Evolutionary conservation across 2,329 filamentous ascomycete genomes (phyloP).

Genomic region (Fusarium paranaense): DNA sequence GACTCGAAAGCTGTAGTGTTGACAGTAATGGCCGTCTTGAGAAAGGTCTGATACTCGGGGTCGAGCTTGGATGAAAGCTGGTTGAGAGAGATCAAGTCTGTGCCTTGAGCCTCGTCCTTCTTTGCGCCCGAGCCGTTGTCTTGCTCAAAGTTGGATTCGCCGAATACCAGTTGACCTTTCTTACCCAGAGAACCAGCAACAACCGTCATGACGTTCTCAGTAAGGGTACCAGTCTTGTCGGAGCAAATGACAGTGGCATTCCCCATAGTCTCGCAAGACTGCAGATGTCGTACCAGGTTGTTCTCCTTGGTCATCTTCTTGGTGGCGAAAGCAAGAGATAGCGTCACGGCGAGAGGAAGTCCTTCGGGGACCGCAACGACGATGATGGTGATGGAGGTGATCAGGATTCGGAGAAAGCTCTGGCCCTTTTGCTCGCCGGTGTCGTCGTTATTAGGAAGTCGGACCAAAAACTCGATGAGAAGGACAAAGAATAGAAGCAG

Average conservation of each 20-base stretch:
- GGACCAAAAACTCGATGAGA: conserved; percentile 79
- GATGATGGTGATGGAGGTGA: conserved; percentile 73
- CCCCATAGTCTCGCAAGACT: conserved; percentile 78
- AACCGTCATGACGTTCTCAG: conserved; percentile 78
- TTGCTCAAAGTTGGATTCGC: conserved; percentile 52
- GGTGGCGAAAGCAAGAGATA: conserved; percentile 75
- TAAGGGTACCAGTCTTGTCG: conserved; percentile 60
- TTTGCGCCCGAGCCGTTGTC: conserved; percentile 31
- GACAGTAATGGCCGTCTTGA: conserved; percentile 56
- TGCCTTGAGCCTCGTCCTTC: not conserved
- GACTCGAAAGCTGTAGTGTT: conserved; percentile 69
- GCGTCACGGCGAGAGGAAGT: conserved; percentile 73
- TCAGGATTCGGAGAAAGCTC: conserved; percentile 71
- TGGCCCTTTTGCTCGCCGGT: conserved; percentile 65
- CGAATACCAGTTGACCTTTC: conserved; percentile 52
- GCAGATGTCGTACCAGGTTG: conserved; percentile 74
- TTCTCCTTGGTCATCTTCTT: conserved; percentile 77
- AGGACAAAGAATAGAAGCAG: conserved; percentile 81
- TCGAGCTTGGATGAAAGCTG: conserved; percentile 26
- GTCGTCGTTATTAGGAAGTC: conserved; percentile 63
- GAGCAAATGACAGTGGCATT: conserved; percentile 81
- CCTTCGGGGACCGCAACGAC: conserved; percentile 76
- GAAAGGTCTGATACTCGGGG: conserved; percentile 24
- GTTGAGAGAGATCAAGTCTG: not conserved
- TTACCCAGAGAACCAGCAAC: conserved; percentile 68